Conservation (phyloP, 495 filamentous ascomycete genomes). For the Podospora pseudocomata region DNA sequence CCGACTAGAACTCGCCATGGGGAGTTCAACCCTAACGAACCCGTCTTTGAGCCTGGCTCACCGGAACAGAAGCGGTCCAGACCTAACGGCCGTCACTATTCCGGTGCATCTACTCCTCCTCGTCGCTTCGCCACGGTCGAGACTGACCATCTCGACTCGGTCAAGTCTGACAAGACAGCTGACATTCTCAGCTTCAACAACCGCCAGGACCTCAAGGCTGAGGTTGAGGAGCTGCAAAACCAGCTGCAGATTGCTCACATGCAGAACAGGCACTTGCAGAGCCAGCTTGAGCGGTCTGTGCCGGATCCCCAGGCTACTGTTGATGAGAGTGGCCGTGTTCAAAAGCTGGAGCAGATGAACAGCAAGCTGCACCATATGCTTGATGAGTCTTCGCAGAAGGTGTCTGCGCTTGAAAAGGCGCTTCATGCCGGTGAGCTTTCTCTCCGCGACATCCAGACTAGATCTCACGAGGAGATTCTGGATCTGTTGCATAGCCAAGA, state of each 20-base stretch:
- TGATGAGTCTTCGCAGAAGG: slow-evolving; percentile 90
- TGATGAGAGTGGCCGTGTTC: slow-evolving; percentile 82
- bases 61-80: slow-evolving; percentile 72
- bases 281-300: slow-evolving; percentile 65
- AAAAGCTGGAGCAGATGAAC: slow-evolving; percentile 91
- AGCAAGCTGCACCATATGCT: slow-evolving; percentile 89
- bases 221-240: slow-evolving; percentile 90
- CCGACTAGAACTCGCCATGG: slow-evolving; percentile 67
- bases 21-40: slow-evolving; percentile 83
- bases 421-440: slow-evolving; percentile 86
- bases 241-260: slow-evolving; percentile 93
- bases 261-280: slow-evolving; percentile 92
- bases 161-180: slow-evolving; percentile 80
- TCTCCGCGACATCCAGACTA: slow-evolving; percentile 86
- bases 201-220: slow-evolving; percentile 84
- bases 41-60: slow-evolving; percentile 64
- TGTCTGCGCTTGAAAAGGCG: slow-evolving; percentile 82
- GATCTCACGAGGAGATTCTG: slow-evolving; percentile 91
- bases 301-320: slow-evolving; percentile 56
- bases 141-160: slow-evolving; percentile 64
- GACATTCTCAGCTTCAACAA: slow-evolving; percentile 87
- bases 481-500: slow-evolving; percentile 93
- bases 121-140: slow-evolving; percentile 65
- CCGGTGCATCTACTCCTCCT: slow-evolving; percentile 72
- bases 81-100: slow-evolving; percentile 66